Conservation (phyloP, 805 yeast species). For the Sungouiozyma ichnusensis region DNA sequence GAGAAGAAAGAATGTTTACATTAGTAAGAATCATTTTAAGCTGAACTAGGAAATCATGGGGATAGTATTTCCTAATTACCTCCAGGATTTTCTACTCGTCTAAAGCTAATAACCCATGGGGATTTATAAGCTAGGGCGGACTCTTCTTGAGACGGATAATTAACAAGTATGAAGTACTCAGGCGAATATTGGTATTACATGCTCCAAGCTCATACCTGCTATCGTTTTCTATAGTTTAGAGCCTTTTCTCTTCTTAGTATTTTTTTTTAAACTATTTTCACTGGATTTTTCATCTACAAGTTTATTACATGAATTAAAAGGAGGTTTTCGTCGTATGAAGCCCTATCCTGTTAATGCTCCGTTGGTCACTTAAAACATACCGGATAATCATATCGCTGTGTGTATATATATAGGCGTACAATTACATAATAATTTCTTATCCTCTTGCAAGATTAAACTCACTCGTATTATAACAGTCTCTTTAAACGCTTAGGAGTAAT, state of each 20-base stretch:
- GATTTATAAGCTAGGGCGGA: neutral
- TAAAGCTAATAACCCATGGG: neutral
- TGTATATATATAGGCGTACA: neutral
- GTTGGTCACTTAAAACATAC: neutral
- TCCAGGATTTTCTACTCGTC: no score
- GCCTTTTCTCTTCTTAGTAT: neutral
- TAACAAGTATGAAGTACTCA: no score
- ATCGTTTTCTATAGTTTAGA: neutral
- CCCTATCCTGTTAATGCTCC: neutral
- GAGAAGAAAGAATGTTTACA: neutral
- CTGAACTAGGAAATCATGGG: no score
- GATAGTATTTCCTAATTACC: no score
- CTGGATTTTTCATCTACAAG: neutral
- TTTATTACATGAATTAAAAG: neutral
- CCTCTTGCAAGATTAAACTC: no score
- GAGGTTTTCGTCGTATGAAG: neutral
- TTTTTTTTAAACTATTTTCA: neutral
- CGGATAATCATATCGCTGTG: neutral
- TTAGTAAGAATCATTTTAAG: neutral
- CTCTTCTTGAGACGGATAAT: neutral
- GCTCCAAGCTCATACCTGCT: no score
- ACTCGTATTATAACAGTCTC: neutral
- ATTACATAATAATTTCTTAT: constrained; percentile 1
- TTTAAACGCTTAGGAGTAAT: neutral
- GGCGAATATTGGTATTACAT: no score